Evolutionary conservation across 192 early-diverging fungal genomes (phyloP).

Genomic region (Pilobolus umbonatus): DNA sequence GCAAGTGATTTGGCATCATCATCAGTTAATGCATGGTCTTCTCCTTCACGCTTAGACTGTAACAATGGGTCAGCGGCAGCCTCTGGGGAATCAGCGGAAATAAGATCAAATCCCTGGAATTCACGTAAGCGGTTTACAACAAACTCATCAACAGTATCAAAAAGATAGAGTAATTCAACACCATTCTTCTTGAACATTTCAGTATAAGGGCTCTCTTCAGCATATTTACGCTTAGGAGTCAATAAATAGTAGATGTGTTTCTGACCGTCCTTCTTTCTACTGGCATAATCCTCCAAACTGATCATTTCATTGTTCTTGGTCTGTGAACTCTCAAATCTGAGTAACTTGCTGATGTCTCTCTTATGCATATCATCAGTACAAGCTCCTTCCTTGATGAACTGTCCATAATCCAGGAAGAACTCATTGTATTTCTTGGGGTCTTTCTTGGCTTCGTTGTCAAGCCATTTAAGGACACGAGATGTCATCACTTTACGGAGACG

Average conservation of each 20-base stretch:
- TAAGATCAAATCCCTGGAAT: conserved; percentile 53
- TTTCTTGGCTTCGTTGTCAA: conserved; percentile 46
- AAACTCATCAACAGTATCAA: conserved; percentile 55
- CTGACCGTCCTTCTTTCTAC: conserved; percentile 66
- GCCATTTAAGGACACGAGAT: conserved; percentile 50
- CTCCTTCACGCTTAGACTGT: conserved; percentile 10
- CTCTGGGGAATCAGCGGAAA: conserved; percentile 45
- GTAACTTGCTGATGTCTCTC: conserved; percentile 51
- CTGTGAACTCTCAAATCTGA: conserved; percentile 54
- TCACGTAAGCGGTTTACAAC: conserved; percentile 55
- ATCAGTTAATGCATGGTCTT: conserved; percentile 30
- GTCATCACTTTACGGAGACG: conserved; percentile 54
- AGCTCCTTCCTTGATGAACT: conserved; percentile 71
- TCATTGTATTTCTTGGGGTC: conserved; percentile 42
- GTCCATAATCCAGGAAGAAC: conserved; percentile 64
- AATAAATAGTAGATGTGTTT: conserved; percentile 71
- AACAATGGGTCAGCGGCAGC: conserved; percentile 37
- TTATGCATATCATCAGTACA: conserved; percentile 61
- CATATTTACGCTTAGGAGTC: conserved; percentile 53
- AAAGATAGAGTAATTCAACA: conserved; percentile 67
- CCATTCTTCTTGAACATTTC: conserved; percentile 70
- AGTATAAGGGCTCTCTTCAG: conserved; percentile 63
- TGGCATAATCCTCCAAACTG: conserved; percentile 65
- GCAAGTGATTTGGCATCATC: conserved; percentile 44
- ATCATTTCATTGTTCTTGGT: conserved; percentile 39